Evolutionary conservation across 768 basidiomycete genomes (phyloP), one percentile per base, ranked within the genome.

Genomic region (Kwoniella heveanensis): DNA sequence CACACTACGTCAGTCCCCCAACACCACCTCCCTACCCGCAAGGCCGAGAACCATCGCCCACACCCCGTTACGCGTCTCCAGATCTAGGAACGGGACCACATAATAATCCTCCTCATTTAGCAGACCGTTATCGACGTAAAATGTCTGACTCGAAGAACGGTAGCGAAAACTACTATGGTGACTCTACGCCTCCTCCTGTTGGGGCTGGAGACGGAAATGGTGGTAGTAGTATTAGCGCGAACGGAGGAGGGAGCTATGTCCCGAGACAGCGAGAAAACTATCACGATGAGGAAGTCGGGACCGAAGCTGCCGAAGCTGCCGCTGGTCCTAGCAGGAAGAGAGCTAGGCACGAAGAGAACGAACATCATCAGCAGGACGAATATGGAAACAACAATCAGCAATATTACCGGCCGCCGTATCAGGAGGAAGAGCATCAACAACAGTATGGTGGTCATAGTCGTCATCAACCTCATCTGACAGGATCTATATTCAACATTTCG

Each of bases 401-500:
- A 10, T 39, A 56, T 36, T 24, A 53, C 10, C 32, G 13, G 32
- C 32, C 5, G 32, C 32, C 5, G 5, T 32, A 32, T 32, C 63
- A 50, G 2, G 26, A 47, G 2, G n/a, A 48, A n/a, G n/a, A n/a
- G n/a, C n/a, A n/a, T n/a, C n/a, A n/a, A 25, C n/a, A 21, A 27
- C 19, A 17, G 49, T 21, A 60, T 19, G n/a, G 8, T 7, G 17
- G 27, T 26, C 30, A 37, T 39, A 22, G 26, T 6, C 57, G 3
- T 32, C 53, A 21, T 13, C 30, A 52, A 19, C 25, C 58, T 21
- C 64, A 52, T 19, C 65, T 72, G n/a, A 62, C 64, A 9, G 65
- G 70, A 6, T 76, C 73, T 1, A 68, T 78, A 54, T 78, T 79
- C 54, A 75, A 75, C n/a, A 71, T 78, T 37, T 48, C 68, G 17